Conservation (phyloP, 108 stramenopile species). For the Craspedostauros australis region DNA sequence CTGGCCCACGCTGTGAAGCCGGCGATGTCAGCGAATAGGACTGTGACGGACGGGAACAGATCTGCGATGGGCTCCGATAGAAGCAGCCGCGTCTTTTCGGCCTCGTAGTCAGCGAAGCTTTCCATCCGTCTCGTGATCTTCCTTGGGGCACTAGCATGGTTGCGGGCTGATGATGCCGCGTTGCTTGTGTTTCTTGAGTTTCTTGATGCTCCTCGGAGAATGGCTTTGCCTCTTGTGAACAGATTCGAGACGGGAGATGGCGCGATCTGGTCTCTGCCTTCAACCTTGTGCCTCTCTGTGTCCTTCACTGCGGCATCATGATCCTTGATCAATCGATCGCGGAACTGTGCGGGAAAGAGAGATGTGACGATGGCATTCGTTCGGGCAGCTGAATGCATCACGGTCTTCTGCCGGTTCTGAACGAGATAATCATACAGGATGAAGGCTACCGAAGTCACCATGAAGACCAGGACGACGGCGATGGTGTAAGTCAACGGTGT, state of each 20-base stretch:
- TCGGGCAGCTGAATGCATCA: conserved; percentile 12
- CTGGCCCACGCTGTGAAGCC: not conserved
- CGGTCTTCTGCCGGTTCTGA: conserved; percentile 17
- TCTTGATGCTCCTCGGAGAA: too few relatives aligned
- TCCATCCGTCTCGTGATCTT: too few relatives aligned
- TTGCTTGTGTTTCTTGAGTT: not conserved
- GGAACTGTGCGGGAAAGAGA: conserved; percentile 33
- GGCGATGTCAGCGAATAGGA: too few relatives aligned
- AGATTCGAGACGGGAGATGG: too few relatives aligned
- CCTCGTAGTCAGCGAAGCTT: too few relatives aligned
- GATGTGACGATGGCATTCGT: conserved; percentile 18
- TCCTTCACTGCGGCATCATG: too few relatives aligned
- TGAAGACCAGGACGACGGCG: conserved; percentile 41
- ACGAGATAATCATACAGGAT: conserved; percentile 33
- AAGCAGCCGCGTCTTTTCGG: too few relatives aligned
- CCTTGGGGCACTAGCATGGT: too few relatives aligned
- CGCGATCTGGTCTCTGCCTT: too few relatives aligned
- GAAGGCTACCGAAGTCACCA: conserved; percentile 20
- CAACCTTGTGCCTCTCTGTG: too few relatives aligned
- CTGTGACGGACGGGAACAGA: too few relatives aligned
- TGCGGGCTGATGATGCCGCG: conserved; percentile 7
- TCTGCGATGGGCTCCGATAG: not conserved
- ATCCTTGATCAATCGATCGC: conserved; percentile 28
- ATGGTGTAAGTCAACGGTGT: conserved; percentile 34
- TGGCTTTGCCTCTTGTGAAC: too few relatives aligned